Percentiles rank a stretch among this genome's conserved stretches.
Evolutionary conservation across 768 basidiomycete genomes (phyloP).

Genomic region (Rhodotorula diobovata): DNA sequence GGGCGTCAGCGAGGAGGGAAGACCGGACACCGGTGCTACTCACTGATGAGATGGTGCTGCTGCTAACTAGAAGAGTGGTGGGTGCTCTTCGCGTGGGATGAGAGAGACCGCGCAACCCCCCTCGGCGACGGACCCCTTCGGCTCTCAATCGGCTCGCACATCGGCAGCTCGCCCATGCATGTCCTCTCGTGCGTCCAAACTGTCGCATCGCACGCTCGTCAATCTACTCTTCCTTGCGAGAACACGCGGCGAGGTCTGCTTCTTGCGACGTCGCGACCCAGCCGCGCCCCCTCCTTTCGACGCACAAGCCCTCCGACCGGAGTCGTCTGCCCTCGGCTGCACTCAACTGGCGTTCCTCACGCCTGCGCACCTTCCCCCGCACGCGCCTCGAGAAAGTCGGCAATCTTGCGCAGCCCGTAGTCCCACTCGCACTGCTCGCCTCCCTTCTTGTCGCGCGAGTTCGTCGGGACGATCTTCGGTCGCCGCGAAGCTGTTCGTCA

Average conservation of each 20-base stretch:
- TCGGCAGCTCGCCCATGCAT: too few species aligned
- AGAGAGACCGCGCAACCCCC: neutral
- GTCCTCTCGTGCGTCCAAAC: too few species aligned
- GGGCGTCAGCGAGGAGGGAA: neutral
- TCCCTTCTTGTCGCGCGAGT: neutral
- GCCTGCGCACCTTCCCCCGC: neutral
- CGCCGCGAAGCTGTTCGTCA: neutral
- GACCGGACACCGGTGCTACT: fast-evolving
- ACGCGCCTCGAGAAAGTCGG: neutral
- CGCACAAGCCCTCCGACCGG: too few species aligned
- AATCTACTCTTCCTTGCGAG: too few species aligned
- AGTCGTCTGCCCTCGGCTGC: too few species aligned
- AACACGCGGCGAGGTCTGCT: too few species aligned
- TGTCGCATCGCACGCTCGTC: too few species aligned
- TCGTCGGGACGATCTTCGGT: neutral
- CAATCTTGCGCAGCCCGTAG: neutral
- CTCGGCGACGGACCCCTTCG: too few species aligned
- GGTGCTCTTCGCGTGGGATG: slow-evolving; percentile 18
- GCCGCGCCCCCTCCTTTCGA: too few species aligned
- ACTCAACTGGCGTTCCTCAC: neutral
- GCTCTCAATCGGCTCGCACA: too few species aligned
- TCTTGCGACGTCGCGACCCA: too few species aligned
- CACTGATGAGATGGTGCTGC: neutral
- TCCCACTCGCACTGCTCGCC: neutral
- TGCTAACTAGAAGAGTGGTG: slow-evolving; percentile 5